These are phyloP conservation scores for Cucurbita argyrosperma DNA, from an alignment of 306 rosid genomes.

Conservation along the genomic window DNA sequence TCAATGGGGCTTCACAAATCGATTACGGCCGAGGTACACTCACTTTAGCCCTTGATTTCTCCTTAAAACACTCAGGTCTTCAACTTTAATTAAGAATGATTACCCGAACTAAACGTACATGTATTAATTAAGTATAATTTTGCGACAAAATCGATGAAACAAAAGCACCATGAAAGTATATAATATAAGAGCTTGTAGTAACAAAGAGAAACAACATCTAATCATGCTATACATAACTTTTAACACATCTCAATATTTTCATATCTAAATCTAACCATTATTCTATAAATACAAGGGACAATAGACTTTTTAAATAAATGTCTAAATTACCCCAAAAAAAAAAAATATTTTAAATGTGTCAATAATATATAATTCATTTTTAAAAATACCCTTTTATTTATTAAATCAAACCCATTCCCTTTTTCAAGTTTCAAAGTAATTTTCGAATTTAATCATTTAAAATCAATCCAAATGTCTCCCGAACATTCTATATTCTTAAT, in stretches of 20 bases:
- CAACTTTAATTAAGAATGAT: background rate
- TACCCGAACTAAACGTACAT: background rate
- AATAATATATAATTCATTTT: no score
- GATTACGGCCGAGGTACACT: no score
- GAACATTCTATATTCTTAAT: no score
- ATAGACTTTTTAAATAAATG: background rate
- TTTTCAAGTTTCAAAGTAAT: no score
- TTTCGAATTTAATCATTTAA: no score
- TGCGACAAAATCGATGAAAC: background rate
- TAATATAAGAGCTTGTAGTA: background rate
- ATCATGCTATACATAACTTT: background rate
- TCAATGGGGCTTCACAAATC: no score
- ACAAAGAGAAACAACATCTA: conserved; percentile 2
- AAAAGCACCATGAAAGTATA: background rate
- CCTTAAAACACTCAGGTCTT: no score
- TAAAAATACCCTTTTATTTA: background rate
- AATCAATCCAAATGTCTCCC: no score
- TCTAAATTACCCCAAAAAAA: background rate
- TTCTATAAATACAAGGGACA: background rate
- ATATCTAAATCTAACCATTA: background rate
- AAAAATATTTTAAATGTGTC: no score
- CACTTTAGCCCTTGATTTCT: background rate
- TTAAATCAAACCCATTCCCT: background rate
- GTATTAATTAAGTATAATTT: background rate
- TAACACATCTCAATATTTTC: background rate